Evolutionary conservation across 2,329 filamentous ascomycete genomes (phyloP), one percentile per base, ranked within the genome.

Genomic region (Thermoascus crustaceus): DNA sequence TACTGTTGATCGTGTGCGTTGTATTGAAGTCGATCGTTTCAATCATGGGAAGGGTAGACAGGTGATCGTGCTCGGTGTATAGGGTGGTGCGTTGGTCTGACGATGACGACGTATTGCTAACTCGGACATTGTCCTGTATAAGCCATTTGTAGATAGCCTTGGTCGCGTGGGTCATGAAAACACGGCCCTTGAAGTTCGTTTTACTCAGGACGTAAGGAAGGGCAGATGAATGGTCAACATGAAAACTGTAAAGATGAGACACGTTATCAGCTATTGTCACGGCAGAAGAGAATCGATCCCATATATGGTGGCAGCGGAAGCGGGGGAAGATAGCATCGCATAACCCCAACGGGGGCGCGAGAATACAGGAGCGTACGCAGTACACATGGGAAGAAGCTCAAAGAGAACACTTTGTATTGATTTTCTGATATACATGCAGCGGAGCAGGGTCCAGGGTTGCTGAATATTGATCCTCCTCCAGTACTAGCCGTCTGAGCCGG

Each of bases 71-170:
- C 63, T 98, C 91, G 1, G 86, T 95, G 59, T 95, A 98, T 30
- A 96, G 78, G 25, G 76, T 72, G 16, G 75, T 75, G 45, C 75
- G 69, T 43, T 76, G 74, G 49, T 78, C 74, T 2, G 75, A 75
- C 4, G 73, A 76, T 32, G 73, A 76, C 2, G 72, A 69, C 20
- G 55, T 85, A 71, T 71, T 91, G 73, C 52, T 84, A 19, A 98
- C 88, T 40, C 91, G 81, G 29, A 98, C 85, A 47, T 87, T 94
- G 63, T 98, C 91, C 61, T 94, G 87, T 44, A 96, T 95, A 34
- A 96, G 78, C 89, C 91, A 96, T 66, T 96, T 96, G 75, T 98
- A 98, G 58, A 98, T 98, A 50, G 91, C 91, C 63, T 98, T 96
- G 30, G 91, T 98, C 2, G 91, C 87, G 68, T 98, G 91, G 34